Conservation (phyloP, 176 grass and related monocot genomes). For the Oryza punctata region DNA sequence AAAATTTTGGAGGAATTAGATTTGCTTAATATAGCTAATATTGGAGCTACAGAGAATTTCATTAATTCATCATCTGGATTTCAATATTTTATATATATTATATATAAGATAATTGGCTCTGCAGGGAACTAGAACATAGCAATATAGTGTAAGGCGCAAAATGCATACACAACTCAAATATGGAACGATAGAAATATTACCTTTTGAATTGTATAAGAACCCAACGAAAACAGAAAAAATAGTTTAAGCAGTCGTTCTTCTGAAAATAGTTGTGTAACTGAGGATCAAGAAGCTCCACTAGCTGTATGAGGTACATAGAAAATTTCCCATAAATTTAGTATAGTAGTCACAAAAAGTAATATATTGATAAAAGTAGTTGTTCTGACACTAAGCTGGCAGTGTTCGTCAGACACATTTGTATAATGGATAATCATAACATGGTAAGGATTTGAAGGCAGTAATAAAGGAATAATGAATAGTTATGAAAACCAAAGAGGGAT, state of each 20-base stretch:
- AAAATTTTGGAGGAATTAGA: background rate
- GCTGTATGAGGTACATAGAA: conserved; percentile 45
- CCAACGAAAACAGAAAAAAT: conserved; percentile 99
- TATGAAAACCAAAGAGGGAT: background rate
- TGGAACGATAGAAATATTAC: conserved; percentile 33
- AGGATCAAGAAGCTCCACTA: conserved; percentile 90
- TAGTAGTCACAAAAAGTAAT: conserved; percentile 10
- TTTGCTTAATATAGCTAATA: background rate
- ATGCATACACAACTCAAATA: background rate
- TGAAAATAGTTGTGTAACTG: conserved; percentile 87
- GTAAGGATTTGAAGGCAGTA: conserved; percentile 8
- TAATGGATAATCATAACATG: background rate
- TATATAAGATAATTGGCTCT: background rate
- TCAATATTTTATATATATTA: background rate
- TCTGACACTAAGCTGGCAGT: conserved; percentile 8
- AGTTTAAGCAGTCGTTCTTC: conserved; percentile 89
- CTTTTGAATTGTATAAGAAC: conserved; percentile 99
- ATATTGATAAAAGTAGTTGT: background rate
- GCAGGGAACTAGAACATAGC: conserved; percentile 12
- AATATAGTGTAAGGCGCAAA: conserved; percentile 14
- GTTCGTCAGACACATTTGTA: background rate
- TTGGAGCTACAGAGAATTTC: background rate
- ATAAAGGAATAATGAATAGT: background rate
- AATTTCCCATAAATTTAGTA: conserved; percentile 32
- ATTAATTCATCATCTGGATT: background rate